Evolutionary conservation across 2,329 filamentous ascomycete genomes (phyloP).

Genomic region (Beauveria sp.): DNA sequence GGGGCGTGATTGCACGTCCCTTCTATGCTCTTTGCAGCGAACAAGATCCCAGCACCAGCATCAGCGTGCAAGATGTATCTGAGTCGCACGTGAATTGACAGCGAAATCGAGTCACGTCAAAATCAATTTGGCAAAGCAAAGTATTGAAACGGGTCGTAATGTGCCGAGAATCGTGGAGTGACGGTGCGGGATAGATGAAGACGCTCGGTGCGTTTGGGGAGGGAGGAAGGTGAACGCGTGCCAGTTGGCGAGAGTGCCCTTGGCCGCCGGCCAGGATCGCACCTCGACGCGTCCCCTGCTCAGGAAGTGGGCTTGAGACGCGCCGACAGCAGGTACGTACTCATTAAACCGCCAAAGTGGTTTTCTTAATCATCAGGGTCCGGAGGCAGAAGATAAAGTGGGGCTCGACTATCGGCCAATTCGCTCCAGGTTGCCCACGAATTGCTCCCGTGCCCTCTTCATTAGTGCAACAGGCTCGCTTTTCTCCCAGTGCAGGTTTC

Average conservation of each 20-base stretch:
- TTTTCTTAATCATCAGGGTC: background rate
- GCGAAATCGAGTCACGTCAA: background rate
- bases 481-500: too few species aligned
- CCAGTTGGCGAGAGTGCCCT: background rate
- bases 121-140: background rate
- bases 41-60: background rate
- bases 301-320: background rate
- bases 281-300: slow-evolving; percentile 4
- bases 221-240: background rate
- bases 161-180: background rate
- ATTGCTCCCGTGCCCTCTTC: too few species aligned
- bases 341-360: background rate
- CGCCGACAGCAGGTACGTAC: background rate
- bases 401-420: too few species aligned
- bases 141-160: background rate
- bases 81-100: background rate
- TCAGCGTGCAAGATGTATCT: background rate
- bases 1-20: background rate
- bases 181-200: background rate
- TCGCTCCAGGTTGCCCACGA: too few species aligned
- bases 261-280: background rate
- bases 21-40: background rate
- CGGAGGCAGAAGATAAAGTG: too few species aligned
- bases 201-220: background rate
- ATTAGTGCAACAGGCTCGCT: too few species aligned